Conservation (phyloP, 2,329 filamentous ascomycete genomes). For the Fusarium siculi region DNA sequence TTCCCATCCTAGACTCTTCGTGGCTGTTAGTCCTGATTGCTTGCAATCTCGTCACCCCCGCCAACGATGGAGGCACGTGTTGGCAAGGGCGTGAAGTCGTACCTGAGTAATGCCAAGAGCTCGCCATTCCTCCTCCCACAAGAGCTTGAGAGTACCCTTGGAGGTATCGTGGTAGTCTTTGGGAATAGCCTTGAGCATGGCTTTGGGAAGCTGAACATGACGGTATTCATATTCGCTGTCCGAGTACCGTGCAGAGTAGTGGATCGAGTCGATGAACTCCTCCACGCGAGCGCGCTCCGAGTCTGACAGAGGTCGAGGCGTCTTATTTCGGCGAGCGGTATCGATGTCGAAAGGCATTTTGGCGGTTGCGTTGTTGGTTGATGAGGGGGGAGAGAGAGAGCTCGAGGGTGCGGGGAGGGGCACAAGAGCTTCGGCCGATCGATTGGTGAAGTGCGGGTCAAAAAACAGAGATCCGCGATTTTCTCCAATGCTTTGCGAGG, state of each 20-base stretch:
- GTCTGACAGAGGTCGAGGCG: slow-evolving; percentile 82
- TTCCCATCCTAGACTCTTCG: slow-evolving; percentile 95
- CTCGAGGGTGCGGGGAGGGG: slow-evolving; percentile 35
- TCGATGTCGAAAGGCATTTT: slow-evolving; percentile 70
- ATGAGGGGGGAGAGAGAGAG: slow-evolving; percentile 10
- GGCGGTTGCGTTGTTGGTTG: slow-evolving; percentile 7
- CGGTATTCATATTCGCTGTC: slow-evolving; percentile 96
- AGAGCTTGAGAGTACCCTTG: slow-evolving; percentile 91
- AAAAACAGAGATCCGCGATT: slow-evolving; percentile 18
- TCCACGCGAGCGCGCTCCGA: slow-evolving; percentile 85
- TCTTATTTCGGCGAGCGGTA: slow-evolving; percentile 84
- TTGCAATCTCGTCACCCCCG: not conserved
- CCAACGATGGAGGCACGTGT: not conserved
- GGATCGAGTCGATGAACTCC: slow-evolving; percentile 92
- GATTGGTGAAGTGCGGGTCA: slow-evolving; percentile 33
- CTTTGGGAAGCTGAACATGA: slow-evolving; percentile 96
- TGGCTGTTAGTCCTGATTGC: slow-evolving; percentile 25
- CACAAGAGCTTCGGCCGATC: slow-evolving; percentile 34
- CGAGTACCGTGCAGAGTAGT: slow-evolving; percentile 96
- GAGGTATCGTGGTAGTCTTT: slow-evolving; percentile 91
- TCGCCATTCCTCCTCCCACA: slow-evolving; percentile 99
- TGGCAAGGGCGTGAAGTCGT: slow-evolving; percentile 42
- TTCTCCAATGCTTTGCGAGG: slow-evolving; percentile 10
- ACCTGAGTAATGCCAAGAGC: slow-evolving; percentile 97
- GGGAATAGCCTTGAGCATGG: slow-evolving; percentile 97